A percentile compares a stretch with the other conserved stretches of the same genome.
These are phyloP conservation scores for Fusarium nisikadoi DNA, from an alignment of 2,329 filamentous ascomycete species.

Conservation along the genomic window DNA sequence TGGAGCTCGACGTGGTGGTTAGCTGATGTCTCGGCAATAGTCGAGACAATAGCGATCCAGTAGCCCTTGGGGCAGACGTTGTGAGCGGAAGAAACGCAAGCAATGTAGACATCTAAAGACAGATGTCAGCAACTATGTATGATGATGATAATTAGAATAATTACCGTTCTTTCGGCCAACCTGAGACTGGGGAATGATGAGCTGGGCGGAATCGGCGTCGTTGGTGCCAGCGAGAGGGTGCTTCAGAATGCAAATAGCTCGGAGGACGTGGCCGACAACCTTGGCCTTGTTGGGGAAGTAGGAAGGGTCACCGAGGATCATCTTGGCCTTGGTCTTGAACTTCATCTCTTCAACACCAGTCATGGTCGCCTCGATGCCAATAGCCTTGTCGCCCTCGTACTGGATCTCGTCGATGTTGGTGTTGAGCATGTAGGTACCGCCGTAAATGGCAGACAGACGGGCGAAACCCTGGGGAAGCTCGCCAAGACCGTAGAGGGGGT, in stretches of 20 bases:
- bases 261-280: conserved; percentile 88
- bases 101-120: conserved; percentile 88
- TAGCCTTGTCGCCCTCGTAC: conserved; percentile 86
- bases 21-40: conserved; percentile 88
- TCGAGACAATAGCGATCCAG: conserved; percentile 98
- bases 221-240: conserved; percentile 92
- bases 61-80: conserved; percentile 99
- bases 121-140: conserved; percentile 9
- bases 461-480: conserved; percentile 98
- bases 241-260: conserved; percentile 97
- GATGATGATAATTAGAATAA: neutral
- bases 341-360: conserved; percentile 89
- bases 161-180: conserved; percentile 95
- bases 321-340: conserved; percentile 95
- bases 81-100: conserved; percentile 93
- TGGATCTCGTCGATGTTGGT: conserved; percentile 90
- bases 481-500: conserved; percentile 95
- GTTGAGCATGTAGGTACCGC: conserved; percentile 99
- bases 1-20: conserved; percentile 98
- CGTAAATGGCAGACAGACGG: conserved; percentile 96
- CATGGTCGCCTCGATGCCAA: conserved; percentile 98
- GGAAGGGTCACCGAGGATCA: conserved; percentile 94
- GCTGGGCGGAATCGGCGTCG: conserved; percentile 87
- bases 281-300: conserved; percentile 94
- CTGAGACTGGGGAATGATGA: conserved; percentile 98